A percentile compares a stretch with the other conserved stretches of the same genome.
Evolutionary conservation across 208 protist genomes (phyloP).

Genomic region (Leishmania lainsoni): DNA sequence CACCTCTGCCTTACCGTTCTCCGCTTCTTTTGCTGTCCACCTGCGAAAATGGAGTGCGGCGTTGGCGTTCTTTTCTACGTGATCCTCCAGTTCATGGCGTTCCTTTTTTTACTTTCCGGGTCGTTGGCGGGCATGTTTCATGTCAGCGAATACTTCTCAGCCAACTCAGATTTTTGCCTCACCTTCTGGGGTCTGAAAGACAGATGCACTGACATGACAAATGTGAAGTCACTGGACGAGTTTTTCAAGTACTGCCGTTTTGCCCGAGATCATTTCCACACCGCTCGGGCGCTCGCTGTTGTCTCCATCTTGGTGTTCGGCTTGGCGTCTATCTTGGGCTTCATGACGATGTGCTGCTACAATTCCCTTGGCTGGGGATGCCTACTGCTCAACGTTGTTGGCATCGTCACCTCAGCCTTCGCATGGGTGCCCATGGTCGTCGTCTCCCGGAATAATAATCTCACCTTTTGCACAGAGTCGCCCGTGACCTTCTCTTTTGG

Average conservation of each 20-base stretch:
- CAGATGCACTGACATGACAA: conserved; percentile 10
- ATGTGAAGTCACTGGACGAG: too few relatives aligned
- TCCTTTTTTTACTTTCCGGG: too few relatives aligned
- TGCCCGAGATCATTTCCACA: conserved; percentile 38
- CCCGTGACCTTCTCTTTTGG: conserved; percentile 21
- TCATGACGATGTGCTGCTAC: conserved; percentile 48
- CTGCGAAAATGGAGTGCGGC: too few relatives aligned
- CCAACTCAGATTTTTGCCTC: too few relatives aligned
- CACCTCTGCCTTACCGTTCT: too few relatives aligned
- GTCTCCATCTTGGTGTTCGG: conserved; percentile 30
- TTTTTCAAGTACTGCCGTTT: too few relatives aligned
- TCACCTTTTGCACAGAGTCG: conserved; percentile 3
- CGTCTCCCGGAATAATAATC: conserved; percentile 11
- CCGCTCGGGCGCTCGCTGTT: conserved; percentile 27
- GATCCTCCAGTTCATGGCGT: too few relatives aligned
- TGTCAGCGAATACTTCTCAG: too few relatives aligned
- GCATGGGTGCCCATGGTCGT: conserved; percentile 44
- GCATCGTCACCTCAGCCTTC: conserved; percentile 20
- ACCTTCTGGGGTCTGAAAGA: conserved; percentile 4
- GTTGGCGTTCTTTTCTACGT: too few relatives aligned
- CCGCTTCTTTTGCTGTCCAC: too few relatives aligned
- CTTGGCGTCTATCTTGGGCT: conserved; percentile 22
- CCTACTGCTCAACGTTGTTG: conserved; percentile 35
- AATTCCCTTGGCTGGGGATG: conserved; percentile 39
- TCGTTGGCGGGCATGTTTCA: too few relatives aligned